phyloP scores from a whole-genome alignment of 169 alveolate genomes.

The Plasmodium sp. region DNA sequence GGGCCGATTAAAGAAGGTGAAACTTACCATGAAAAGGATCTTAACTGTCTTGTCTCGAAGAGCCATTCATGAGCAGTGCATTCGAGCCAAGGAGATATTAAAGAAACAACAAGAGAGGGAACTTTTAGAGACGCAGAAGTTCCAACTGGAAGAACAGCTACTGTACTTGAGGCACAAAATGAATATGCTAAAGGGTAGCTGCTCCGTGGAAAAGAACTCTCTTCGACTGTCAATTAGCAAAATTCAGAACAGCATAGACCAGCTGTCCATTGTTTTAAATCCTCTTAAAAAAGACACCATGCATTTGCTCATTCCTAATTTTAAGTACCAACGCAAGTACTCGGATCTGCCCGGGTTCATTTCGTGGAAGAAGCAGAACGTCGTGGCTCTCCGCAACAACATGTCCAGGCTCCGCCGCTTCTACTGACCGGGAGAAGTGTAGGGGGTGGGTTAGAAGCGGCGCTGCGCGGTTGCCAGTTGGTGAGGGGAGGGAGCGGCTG shows the following conservation, averaged over 20 bases:
- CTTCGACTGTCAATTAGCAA: conserved; percentile 75
- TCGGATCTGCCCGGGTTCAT: conserved; percentile 87
- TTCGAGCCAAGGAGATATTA: conserved; percentile 86
- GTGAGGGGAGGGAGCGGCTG: not conserved
- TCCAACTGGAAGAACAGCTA: conserved; percentile 81
- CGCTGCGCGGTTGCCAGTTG: not conserved
- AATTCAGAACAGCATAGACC: conserved; percentile 79
- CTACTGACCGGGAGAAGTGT: conserved; percentile 40
- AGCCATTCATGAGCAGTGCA: conserved; percentile 89
- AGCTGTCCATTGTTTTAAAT: conserved; percentile 77
- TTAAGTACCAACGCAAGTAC: conserved; percentile 83
- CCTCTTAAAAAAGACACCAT: conserved; percentile 85
- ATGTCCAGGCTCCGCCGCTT: conserved; percentile 75
- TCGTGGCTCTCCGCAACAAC: conserved; percentile 81
- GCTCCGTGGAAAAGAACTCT: conserved; percentile 79
- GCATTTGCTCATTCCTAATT: conserved; percentile 83
- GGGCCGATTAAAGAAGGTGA: conserved; percentile 89
- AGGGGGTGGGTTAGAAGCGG: not conserved
- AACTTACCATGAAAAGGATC: conserved; percentile 88
- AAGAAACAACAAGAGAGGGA: conserved; percentile 87
- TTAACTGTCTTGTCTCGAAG: conserved; percentile 88
- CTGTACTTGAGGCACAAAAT: conserved; percentile 34
- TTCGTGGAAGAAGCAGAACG: conserved; percentile 85
- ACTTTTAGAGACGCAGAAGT: conserved; percentile 83
- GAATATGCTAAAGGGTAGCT: conserved; percentile 71